Conservation (phyloP, 1,284 basidiomycete genomes). For the Cryptococcus jaspeensis region DNA sequence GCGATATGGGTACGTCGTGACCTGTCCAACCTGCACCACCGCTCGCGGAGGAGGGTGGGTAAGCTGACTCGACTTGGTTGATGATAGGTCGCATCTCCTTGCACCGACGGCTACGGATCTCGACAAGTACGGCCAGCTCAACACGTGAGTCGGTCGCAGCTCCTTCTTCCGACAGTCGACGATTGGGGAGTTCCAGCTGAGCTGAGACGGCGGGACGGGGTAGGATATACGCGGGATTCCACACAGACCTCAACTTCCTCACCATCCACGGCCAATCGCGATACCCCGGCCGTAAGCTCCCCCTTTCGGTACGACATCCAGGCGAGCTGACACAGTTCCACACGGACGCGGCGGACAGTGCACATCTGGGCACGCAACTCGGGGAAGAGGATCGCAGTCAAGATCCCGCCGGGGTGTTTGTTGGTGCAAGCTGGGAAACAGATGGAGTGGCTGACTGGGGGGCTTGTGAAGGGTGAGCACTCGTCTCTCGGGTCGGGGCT, state of each 20-base stretch:
- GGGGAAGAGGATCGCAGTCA: conserved; percentile 79
- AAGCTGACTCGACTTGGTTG: not conserved
- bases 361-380: conserved; percentile 90
- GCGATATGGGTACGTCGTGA: conserved; percentile 69
- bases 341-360: conserved; percentile 24
- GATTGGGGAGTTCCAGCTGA: too few species aligned
- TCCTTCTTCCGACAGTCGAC: not conserved
- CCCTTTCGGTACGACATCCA: not conserved
- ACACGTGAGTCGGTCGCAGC: conserved; percentile 34
- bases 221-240: conserved; percentile 86
- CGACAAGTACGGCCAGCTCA: conserved; percentile 67
- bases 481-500: not conserved
- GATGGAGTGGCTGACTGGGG: conserved; percentile 82
- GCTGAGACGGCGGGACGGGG: conserved; percentile 23
- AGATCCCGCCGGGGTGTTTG: conserved; percentile 65
- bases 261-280: conserved; percentile 85
- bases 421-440: conserved; percentile 85
- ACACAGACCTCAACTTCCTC: conserved; percentile 58
- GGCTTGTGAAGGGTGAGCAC: conserved; percentile 66
- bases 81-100: conserved; percentile 72
- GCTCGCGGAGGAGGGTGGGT: not conserved
- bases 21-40: too few species aligned
- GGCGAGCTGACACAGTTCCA: not conserved
- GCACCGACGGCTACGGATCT: conserved; percentile 89
- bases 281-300: conserved; percentile 44